Base-by-base conservation (phyloP, 768 basidiomycete genomes). In the Clitopilus hobsonii region DNA sequence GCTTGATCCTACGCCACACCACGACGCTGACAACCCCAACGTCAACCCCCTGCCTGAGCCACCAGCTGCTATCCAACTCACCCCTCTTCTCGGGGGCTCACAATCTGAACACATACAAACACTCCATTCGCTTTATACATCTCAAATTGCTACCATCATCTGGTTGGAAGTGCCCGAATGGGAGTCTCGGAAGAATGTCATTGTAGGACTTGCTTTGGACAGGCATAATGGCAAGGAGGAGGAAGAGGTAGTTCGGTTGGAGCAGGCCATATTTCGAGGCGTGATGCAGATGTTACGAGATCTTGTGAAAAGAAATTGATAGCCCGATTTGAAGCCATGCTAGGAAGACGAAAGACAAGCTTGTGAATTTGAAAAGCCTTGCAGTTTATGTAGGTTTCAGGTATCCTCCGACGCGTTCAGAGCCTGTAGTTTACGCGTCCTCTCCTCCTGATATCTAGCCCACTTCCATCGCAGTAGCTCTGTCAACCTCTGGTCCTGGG, bases 81-180 rank as follows among this genome's bases (percentile, higher is more conserved):
- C 84, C 0, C 83, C 89, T 0, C 69, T 98, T 50, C 78, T 98
- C 24, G 95, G 95, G 29, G 76, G 79, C 55, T 82, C 88, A 2
- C 79, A 86, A 1, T 84, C 88, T 0, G 81, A 84, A 8, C 82
- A 89, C 53, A 65, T 84, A 56, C 84, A 85, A 50, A 84, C 84
- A 0, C 70, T 96, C 22, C 81, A 95, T 64, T 84, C 85, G 29
- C 74, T 96, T 0, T 96, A 95, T 68, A 85, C 85, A 0, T 75
- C 85, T n/a, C 94, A 97, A 62, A 85, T 93, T 45, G 90, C 93
- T 0, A 92, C 92, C 0, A 75, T 95, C 25, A 67, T 94, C 5
- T 97, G 94, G 89, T 74, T 76, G 0, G 63, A 80, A 53, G 75
- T 77, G 4, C 41, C 41, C 70, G 23, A 55, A 78, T 36, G 76